Evolutionary conservation across 139 green algal genomes (phyloP), one percentile per base, ranked within the genome.

Genomic region (Raphidocelis subcapitata): DNA sequence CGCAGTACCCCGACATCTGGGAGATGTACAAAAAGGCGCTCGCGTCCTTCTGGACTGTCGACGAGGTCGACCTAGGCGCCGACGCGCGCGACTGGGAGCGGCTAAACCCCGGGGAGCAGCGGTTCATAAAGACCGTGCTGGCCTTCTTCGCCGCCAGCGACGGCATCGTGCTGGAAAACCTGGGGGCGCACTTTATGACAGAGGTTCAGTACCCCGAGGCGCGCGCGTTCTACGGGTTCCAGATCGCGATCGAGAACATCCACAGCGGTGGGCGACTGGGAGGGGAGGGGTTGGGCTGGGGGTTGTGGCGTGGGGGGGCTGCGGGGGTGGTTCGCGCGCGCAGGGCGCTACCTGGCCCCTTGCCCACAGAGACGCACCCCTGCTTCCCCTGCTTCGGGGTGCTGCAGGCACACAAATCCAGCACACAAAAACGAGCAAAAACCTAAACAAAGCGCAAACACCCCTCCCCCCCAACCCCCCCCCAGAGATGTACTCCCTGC

Each of bases 161-260:
- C 72, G 96, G 96, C 55, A 99, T 99, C 72, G 96, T 99, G 3
- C 73, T 96, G 24, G 96, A 99, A 81, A 99, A 99, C 81, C 81
- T 99, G 60, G 91, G 84, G 2, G 73, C 86, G 2, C 84, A 94
- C 23, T 99, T 99, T 81, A 95, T 98, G 94, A 90, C 88, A 84
- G 84, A 89, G 64, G 79, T 89, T 12, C 84, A 89, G 72, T 61
- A 82, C 10, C 85, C 86, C 26, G 86, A 96, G 90, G 96, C 94
- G 21, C 84, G 96, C 20, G 91, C 93, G 1, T 98, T 98, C 65
- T 98, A 98, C 69, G 92, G 92, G 41, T 99, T 98, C 85, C 95
- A 98, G 78, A 97, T 98, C 28, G 93, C 95, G 15, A 98, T 98
- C 56, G 95, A 99, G 84, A 98, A 98, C 81, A 97, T 99, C 31